Conservation (phyloP, 306 rosid genomes). For the Cucumis hystrix region DNA sequence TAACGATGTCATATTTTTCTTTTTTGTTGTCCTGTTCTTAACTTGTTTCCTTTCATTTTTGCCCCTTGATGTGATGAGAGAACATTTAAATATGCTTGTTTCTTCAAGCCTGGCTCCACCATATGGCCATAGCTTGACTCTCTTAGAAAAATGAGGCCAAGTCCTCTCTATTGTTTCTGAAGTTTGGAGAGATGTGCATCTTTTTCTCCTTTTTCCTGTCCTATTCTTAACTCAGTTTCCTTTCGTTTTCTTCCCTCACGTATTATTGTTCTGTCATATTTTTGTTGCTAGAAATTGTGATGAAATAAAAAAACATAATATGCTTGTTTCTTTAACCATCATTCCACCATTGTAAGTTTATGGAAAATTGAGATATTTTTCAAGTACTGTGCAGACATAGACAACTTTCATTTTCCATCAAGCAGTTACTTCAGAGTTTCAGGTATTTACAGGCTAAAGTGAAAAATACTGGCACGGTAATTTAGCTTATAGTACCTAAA, state of each 20-base stretch:
- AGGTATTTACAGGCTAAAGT: not conserved
- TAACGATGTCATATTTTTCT: not conserved
- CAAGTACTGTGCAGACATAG: not conserved
- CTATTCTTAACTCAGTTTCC: not conserved
- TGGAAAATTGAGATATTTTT: not conserved
- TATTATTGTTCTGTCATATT: not conserved
- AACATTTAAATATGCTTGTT: no score
- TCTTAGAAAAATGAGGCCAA: not conserved
- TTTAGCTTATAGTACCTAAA: not conserved
- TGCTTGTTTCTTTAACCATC: not conserved
- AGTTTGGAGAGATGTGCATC: not conserved
- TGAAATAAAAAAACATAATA: not conserved
- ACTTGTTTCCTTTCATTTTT: not conserved
- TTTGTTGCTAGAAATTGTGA: not conserved
- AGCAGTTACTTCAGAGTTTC: not conserved
- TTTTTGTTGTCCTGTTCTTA: not conserved
- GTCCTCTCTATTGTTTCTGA: not conserved
- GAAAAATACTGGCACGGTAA: not conserved
- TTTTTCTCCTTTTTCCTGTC: not conserved
- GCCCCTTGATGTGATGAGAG: not conserved
- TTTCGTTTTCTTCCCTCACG: not conserved
- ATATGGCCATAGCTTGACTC: not conserved
- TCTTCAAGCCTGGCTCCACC: no score
- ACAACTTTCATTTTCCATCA: not conserved
- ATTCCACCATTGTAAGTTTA: not conserved